Conservation (phyloP, 2,329 filamentous ascomycete genomes). For the Neospermospora avenae region DNA sequence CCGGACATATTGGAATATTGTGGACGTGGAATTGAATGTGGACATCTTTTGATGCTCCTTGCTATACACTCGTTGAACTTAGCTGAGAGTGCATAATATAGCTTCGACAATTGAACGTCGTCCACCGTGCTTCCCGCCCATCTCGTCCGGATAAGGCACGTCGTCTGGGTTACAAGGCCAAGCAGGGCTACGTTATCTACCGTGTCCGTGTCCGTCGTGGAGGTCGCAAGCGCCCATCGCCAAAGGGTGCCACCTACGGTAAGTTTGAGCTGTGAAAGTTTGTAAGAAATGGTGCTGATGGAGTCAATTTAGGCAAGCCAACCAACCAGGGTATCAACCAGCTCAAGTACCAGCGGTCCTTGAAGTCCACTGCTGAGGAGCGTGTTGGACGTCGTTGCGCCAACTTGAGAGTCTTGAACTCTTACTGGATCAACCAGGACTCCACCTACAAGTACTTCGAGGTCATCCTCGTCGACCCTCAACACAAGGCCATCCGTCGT, state of each 20-base stretch:
- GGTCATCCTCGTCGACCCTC: slow-evolving; percentile 98
- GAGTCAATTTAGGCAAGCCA: slow-evolving; percentile 75
- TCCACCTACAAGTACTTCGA: slow-evolving; percentile 99
- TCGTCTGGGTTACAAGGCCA: slow-evolving; percentile 99
- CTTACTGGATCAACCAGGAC: slow-evolving; percentile 99
- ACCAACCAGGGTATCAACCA: slow-evolving; percentile 99
- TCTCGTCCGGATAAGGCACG: slow-evolving; percentile 99
- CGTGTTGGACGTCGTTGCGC: slow-evolving; percentile 98
- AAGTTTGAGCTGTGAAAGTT: slow-evolving; percentile 38
- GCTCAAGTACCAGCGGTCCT: slow-evolving; percentile 99
- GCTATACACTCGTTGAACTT: slow-evolving; percentile 99
- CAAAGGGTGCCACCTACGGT: slow-evolving; percentile 99
- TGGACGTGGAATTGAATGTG: slow-evolving; percentile 28
- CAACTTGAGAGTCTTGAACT: slow-evolving; percentile 99
- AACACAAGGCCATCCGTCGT: slow-evolving; percentile 99
- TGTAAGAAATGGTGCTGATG: not conserved
- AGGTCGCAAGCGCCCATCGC: slow-evolving; percentile 94
- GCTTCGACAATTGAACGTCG: slow-evolving; percentile 99
- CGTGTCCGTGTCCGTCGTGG: slow-evolving; percentile 96
- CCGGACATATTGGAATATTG: slow-evolving; percentile 31
- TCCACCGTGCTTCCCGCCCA: slow-evolving; percentile 97
- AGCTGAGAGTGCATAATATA: slow-evolving; percentile 99
- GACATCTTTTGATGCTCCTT: slow-evolving; percentile 45
- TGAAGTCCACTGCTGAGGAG: slow-evolving; percentile 97
- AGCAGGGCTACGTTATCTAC: slow-evolving; percentile 99